A percentile compares a stretch with the other conserved stretches of the same genome.
Conservation (phyloP, 495 filamentous ascomycete species). For the Diplogelasinospora grovesii region DNA sequence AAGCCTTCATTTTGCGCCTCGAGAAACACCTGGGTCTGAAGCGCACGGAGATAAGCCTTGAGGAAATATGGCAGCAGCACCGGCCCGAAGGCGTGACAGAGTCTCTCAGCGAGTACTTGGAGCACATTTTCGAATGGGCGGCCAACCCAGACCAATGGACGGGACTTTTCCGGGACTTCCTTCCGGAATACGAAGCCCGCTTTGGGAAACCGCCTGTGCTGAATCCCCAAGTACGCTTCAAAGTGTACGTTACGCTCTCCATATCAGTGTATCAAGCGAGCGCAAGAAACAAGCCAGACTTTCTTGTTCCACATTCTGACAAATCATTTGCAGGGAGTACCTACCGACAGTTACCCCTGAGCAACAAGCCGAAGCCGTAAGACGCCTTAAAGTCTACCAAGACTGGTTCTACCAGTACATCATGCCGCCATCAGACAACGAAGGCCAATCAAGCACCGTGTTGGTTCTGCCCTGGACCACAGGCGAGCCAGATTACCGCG, state of each 20-base stretch:
- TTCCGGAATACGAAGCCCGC: not conserved
- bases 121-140: slow-evolving; percentile 4
- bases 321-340: slow-evolving; percentile 1
- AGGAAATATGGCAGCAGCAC: not conserved
- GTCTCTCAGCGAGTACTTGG: slow-evolving; percentile 3
- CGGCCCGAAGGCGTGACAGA: not conserved
- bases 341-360: slow-evolving; percentile 1
- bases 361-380: slow-evolving; percentile 4
- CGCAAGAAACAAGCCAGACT: no score
- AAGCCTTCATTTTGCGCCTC: not conserved
- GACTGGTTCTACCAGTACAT: slow-evolving; percentile 4
- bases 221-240: slow-evolving; percentile 5
- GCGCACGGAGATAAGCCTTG: slow-evolving; percentile 1
- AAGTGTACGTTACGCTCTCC: slow-evolving; percentile 2
- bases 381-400: slow-evolving; percentile 1
- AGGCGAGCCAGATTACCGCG: slow-evolving; percentile 3
- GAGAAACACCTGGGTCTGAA: not conserved
- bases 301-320: not conserved
- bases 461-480: slow-evolving; percentile 4
- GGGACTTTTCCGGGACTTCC: not conserved
- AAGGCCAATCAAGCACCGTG: not conserved
- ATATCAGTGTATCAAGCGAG: no score
- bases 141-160: slow-evolving; percentile 6
- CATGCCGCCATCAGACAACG: not conserved
- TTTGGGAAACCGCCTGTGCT: slow-evolving; percentile 4